phyloP scores from a whole-genome alignment of 345 rosid species.

The Eucalyptus caleyi region DNA sequence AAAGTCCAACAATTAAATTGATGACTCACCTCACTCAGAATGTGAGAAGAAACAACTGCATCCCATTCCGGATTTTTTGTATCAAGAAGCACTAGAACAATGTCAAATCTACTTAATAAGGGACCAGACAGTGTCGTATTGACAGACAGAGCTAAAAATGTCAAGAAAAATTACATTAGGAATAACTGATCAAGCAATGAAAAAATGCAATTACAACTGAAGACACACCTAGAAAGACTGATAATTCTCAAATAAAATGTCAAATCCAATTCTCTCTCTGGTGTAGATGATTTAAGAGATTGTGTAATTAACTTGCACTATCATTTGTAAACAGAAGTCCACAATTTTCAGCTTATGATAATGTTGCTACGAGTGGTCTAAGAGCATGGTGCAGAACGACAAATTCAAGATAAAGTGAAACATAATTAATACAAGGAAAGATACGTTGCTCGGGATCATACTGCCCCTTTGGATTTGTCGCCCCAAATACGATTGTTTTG shows the following conservation, averaged over 20 bases:
- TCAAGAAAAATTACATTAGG: slow-evolving; percentile 29
- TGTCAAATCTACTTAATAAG: slow-evolving; percentile 87
- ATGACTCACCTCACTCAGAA: slow-evolving; percentile 61
- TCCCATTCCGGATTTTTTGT: slow-evolving; percentile 99
- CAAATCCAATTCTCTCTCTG: not conserved
- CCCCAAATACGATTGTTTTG: slow-evolving; percentile 84
- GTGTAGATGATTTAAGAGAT: not conserved
- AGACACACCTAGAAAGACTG: not conserved
- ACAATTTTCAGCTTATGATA: not conserved
- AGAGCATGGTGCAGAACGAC: not conserved
- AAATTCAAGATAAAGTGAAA: not conserved
- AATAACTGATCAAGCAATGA: not conserved
- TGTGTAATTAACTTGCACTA: not conserved
- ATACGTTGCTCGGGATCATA: slow-evolving; percentile 96
- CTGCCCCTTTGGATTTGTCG: slow-evolving; percentile 96
- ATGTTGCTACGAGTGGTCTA: not conserved
- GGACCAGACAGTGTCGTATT: slow-evolving; percentile 96
- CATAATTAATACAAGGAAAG: not conserved
- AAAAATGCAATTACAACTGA: not conserved
- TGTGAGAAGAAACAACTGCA: slow-evolving; percentile 94
- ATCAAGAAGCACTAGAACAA: slow-evolving; percentile 87
- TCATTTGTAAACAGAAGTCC: not conserved
- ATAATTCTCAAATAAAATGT: not conserved
- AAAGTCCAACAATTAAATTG: not conserved
- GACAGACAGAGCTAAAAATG: slow-evolving; percentile 74